Evolutionary conservation across 208 protist genomes (phyloP), one percentile per base, ranked within the genome.

Genomic region (Trypanosomatidae sp.): DNA sequence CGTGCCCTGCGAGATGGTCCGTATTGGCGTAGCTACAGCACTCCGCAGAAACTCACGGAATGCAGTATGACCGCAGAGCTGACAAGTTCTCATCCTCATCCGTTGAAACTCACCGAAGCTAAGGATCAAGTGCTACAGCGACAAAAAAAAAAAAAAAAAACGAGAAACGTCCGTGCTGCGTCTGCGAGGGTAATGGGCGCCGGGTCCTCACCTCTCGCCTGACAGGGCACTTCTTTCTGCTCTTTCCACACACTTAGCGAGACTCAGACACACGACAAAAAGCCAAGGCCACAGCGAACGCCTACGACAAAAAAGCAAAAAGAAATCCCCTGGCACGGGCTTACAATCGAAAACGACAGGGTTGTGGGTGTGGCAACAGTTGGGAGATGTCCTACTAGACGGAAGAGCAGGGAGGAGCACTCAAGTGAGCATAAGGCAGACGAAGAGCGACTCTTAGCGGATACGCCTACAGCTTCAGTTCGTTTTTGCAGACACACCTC

Each of bases 1-100:
- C 64, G 64, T 36, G 25, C 44, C 39, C 44, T 68, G 41, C 44
- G 64, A 30, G 64, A 68, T 68, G 41, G 64, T 33, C 44, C 64
- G 44, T n/a, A 39, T 7, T 2, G 64, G 25, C 9, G 13, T 39
- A 13, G 25, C n/a, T n/a, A 41, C 44, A 22, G 41, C 44, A 33
- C 28, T 39, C 15, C 64, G 41, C 28, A 53, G 13, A 19, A 68
- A 5, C 10, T 46, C 25, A n/a, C 41, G 44, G 28, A 39, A 17
- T 3, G 6, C 22, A 2, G 44, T 17, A 15, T 15, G 44, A 1
- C 25, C 13, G 44, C 19, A 68, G 25, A 68, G 28, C 17, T 22
- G 15, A 17, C 44, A 19, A 41, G 25, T 7, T 25, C 43, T 68
- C 64, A 68, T 68, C 15, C 13, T 68, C 33, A 6, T 8, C 3